Conservation (phyloP, 1,284 basidiomycete species). For the Coniophora puteana region DNA sequence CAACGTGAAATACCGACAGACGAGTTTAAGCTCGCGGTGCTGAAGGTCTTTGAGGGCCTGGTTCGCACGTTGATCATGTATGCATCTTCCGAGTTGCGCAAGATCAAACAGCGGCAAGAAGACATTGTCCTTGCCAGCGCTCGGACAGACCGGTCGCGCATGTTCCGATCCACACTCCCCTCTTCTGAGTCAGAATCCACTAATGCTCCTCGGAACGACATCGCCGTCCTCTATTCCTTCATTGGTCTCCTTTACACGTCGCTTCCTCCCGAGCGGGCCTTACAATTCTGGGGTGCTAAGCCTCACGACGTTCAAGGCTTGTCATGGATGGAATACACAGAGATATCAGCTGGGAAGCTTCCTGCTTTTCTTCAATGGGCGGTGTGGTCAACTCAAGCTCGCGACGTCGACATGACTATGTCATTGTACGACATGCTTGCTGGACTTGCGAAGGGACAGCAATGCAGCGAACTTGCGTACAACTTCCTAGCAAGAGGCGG, state of each 20-base stretch:
- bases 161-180: constrained; percentile 43
- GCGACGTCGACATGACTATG: constrained; percentile 69
- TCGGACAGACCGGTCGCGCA: constrained; percentile 53
- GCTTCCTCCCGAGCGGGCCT: constrained; percentile 70
- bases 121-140: constrained; percentile 69
- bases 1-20: constrained; percentile 56
- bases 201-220: constrained; percentile 66
- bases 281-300: constrained; percentile 83
- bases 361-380: constrained; percentile 86
- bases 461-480: constrained; percentile 81
- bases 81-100: constrained; percentile 84
- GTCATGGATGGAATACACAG: constrained; percentile 52
- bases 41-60: constrained; percentile 69
- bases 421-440: constrained; percentile 87
- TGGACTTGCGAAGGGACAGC: constrained; percentile 81
- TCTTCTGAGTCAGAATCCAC: constrained; percentile 30
- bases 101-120: constrained; percentile 89
- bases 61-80: constrained; percentile 73
- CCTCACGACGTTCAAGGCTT: constrained; percentile 37
- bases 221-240: constrained; percentile 81
- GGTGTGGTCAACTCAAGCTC: constrained; percentile 76
- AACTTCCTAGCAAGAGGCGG: constrained; percentile 77
- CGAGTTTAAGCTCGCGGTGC: constrained; percentile 64
- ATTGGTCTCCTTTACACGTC: constrained; percentile 78
- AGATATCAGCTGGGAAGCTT: constrained; percentile 61